These are phyloP conservation scores for Lactarius quietus DNA, from an alignment of 768 basidiomycete species.

Conservation along the genomic window DNA sequence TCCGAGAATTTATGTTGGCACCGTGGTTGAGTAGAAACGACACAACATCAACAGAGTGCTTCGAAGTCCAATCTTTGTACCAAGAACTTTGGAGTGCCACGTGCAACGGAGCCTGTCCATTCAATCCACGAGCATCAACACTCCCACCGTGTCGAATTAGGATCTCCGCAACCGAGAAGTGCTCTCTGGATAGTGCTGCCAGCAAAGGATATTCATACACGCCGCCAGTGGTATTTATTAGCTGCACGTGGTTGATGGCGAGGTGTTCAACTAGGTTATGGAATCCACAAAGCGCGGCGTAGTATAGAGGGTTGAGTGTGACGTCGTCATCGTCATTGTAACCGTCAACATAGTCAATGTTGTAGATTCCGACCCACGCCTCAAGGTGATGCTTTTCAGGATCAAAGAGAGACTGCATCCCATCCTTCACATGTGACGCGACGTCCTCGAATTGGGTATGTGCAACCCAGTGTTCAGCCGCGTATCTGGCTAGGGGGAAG, in stretches of 20 bases:
- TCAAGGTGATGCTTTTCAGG: neutral
- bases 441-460: neutral
- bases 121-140: no score
- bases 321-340: no score
- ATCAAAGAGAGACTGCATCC: neutral
- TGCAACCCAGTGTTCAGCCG: neutral
- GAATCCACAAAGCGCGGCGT: neutral
- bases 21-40: no score
- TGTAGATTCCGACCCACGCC: no score
- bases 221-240: neutral
- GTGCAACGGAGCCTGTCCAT: neutral
- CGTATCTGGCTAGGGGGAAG: neutral
- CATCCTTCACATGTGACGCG: neutral
- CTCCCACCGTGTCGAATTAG: no score
- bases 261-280: neutral
- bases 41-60: no score
- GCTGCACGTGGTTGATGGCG: no score
- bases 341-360: no score
- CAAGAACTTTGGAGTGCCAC: no score
- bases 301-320: neutral
- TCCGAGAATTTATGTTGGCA: no score
- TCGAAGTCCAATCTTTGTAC: no score
- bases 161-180: neutral
- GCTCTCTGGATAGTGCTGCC: neutral
- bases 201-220: neutral